Conservation (phyloP, 345 rosid species). For the Durio zibethinus region DNA sequence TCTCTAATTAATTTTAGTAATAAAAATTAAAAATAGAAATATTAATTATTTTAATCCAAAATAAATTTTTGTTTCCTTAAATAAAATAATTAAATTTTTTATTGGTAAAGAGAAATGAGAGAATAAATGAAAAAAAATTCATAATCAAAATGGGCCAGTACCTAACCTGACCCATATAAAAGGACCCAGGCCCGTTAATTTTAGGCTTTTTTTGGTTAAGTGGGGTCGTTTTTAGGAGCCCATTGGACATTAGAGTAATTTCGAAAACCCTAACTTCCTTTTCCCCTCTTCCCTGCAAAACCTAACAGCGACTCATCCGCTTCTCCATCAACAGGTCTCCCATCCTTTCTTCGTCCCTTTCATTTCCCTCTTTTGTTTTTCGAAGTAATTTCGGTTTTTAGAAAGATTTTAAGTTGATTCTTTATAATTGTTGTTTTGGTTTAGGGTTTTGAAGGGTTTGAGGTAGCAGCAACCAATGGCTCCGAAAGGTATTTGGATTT, state of each 20-base stretch:
- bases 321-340: conserved; percentile 23
- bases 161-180: background rate
- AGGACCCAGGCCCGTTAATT: background rate
- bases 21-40: background rate
- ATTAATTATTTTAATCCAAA: background rate
- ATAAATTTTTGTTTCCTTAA: background rate
- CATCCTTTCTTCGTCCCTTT: background rate
- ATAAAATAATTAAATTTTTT: too few species aligned
- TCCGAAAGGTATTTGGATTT: conserved; percentile 16
- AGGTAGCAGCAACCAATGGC: conserved; percentile 11
- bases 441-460: conserved; percentile 7
- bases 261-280: conserved; percentile 20
- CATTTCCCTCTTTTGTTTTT: background rate
- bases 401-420: background rate
- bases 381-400: background rate
- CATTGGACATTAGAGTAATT: conserved; percentile 19
- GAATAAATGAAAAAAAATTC: background rate
- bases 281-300: conserved; percentile 9
- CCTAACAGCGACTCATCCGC: conserved; percentile 32
- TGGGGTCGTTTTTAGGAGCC: background rate
- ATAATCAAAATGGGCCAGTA: background rate
- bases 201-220: too few species aligned
- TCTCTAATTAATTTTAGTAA: background rate
- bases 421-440: background rate
- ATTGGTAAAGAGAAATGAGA: too few species aligned